Percentiles rank a stretch among this genome's conserved stretches.
phyloP scores from a whole-genome alignment of 306 rosid genomes.

The Cucumis sativus region Cucumber_9930_V3 NC_026655.2:2510501-2511000 shows the following conservation, averaged over 20 bases:
- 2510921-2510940: background rate
- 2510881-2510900: no score
- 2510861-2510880: no score
- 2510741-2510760: background rate
- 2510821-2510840: background rate
- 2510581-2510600: slow-evolving; percentile 73
- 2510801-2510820: background rate
- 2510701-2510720: background rate
- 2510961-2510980: background rate
- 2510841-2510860: background rate
- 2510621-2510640: slow-evolving; percentile 23
- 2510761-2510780: background rate
- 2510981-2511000: background rate
- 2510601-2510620: slow-evolving; percentile 39
- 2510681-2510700: no score
- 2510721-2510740: background rate
- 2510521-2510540: slow-evolving; percentile 67
- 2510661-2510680: background rate
- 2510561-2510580: slow-evolving; percentile 60
- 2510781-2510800: background rate
- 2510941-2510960: background rate
- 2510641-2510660: slow-evolving; percentile 23
- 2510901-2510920: background rate
- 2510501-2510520: slow-evolving; percentile 94
- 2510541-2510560: slow-evolving; percentile 61